Percentiles rank a stretch among this genome's conserved stretches.
Conservation (phyloP, 192 early-diverging fungal species). For the Dimargaris verticillata region DNA sequence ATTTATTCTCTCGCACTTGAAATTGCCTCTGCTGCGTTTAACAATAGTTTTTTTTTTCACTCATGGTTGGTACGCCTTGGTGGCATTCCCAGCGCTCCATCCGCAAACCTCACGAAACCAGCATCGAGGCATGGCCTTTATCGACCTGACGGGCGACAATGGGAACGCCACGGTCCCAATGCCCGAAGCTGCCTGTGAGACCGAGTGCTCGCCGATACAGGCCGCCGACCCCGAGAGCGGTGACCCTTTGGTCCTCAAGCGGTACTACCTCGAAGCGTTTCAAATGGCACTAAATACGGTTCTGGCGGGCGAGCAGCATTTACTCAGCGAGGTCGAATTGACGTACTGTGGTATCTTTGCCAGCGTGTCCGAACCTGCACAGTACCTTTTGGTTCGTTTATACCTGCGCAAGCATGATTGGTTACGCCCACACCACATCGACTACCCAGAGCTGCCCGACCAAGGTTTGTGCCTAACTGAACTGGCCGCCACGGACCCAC, state of each 20-base stretch:
- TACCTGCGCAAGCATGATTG: constrained; percentile 2
- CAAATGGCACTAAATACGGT: neutral
- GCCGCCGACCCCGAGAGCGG: no score
- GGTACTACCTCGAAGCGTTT: constrained; percentile 9
- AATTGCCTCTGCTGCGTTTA: no score
- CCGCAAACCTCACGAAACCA: no score
- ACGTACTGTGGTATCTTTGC: constrained; percentile 3
- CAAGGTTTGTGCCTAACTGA: neutral
- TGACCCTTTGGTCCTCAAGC: neutral
- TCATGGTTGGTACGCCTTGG: no score
- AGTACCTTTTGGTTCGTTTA: constrained; percentile 6
- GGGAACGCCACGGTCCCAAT: no score
- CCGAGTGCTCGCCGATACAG: no score
- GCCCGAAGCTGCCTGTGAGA: no score
- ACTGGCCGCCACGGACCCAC: neutral
- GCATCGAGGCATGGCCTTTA: no score
- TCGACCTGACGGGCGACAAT: no score
- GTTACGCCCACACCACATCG: neutral
- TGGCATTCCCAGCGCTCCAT: no score
- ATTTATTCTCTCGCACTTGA: no score
- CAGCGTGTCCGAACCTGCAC: neutral
- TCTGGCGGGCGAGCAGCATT: neutral
- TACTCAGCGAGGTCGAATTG: constrained; percentile 8
- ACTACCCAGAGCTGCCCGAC: constrained; percentile 1
- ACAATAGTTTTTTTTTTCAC: no score